Percentiles rank a stretch among this genome's conserved stretches.
These are phyloP conservation scores for Corniculantispora saksenae DNA, from an alignment of 2,329 filamentous ascomycete genomes.

Conservation along the genomic window DNA sequence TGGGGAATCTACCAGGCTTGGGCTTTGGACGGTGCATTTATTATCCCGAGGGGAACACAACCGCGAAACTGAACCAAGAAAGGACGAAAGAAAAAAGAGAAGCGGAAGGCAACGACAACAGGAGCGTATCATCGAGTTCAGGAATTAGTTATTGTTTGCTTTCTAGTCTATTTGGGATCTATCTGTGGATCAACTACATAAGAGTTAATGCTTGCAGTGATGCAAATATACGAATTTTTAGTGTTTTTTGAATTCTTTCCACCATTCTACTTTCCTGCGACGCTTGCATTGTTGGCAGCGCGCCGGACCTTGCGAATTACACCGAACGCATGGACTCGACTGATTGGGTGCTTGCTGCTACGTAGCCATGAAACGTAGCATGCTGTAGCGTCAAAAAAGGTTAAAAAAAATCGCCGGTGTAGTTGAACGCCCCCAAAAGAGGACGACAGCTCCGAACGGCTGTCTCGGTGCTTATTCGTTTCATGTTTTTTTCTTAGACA, in stretches of 20 bases:
- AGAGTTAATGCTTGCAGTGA: background rate
- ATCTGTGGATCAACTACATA: too few relatives aligned
- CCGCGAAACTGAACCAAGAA: background rate
- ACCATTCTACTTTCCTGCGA: background rate
- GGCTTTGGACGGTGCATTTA: background rate
- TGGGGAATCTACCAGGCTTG: background rate
- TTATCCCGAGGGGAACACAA: background rate
- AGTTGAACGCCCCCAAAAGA: background rate
- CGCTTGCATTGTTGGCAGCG: background rate
- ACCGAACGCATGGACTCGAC: background rate
- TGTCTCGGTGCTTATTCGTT: background rate
- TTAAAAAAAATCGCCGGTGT: background rate
- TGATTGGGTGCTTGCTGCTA: background rate
- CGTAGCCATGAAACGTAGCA: slow-evolving; percentile 5
- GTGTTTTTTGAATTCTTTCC: background rate
- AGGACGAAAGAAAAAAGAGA: too few relatives aligned
- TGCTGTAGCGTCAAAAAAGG: slow-evolving; percentile 1
- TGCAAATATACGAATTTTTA: background rate
- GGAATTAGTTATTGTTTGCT: background rate
- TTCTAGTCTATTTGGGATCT: background rate
- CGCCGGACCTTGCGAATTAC: background rate
- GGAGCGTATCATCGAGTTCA: background rate
- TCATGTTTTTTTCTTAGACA: background rate
- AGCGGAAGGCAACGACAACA: background rate
- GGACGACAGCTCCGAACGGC: background rate